Percentiles rank a stretch among this genome's conserved stretches.
These are phyloP conservation scores for Pseudocercospora vitis DNA, from an alignment of 2,329 filamentous ascomycete species.

Conservation along the genomic window DNA sequence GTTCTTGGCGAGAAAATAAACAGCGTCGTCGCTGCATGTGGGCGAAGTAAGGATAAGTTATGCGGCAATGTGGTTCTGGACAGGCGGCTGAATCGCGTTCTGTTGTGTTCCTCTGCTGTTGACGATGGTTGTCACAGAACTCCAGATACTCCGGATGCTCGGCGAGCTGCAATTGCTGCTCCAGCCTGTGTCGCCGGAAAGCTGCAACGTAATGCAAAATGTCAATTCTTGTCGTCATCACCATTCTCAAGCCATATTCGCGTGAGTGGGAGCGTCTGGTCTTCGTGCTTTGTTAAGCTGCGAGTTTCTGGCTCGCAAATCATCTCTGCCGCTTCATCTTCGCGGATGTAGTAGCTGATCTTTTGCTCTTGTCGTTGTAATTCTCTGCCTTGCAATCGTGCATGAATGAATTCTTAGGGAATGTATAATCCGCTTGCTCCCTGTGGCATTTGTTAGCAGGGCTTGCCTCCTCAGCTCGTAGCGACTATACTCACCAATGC, in stretches of 20 bases:
- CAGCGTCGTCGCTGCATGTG: neutral
- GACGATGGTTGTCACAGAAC: neutral
- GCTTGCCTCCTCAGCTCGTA: neutral
- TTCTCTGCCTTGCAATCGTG: constrained; percentile 50
- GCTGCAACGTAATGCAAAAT: constrained; percentile 7
- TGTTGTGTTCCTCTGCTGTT: constrained; percentile 4
- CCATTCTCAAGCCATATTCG: constrained; percentile 5
- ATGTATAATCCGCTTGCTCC: constrained; percentile 54
- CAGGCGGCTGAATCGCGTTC: neutral
- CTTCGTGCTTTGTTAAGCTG: constrained; percentile 14
- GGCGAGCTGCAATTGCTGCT: constrained; percentile 12
- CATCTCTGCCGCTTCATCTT: constrained; percentile 7
- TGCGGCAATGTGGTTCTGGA: neutral
- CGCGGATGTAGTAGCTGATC: constrained; percentile 4
- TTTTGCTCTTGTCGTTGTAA: constrained; percentile 19
- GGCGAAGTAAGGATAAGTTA: neutral
- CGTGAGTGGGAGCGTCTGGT: constrained; percentile 7
- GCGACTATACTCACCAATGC: constrained; percentile 53
- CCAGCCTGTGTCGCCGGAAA: constrained; percentile 8
- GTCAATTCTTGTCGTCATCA: constrained; percentile 1
- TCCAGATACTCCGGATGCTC: constrained; percentile 1
- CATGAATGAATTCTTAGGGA: constrained; percentile 64
- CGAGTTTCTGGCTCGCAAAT: constrained; percentile 15
- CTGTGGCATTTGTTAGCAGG: constrained; percentile 32
- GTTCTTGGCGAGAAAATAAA: neutral